A percentile compares a stretch with the other conserved stretches of the same genome.
phyloP scores from a whole-genome alignment of 1,284 basidiomycete genomes.

The Apiotrichum sp. region DNA sequence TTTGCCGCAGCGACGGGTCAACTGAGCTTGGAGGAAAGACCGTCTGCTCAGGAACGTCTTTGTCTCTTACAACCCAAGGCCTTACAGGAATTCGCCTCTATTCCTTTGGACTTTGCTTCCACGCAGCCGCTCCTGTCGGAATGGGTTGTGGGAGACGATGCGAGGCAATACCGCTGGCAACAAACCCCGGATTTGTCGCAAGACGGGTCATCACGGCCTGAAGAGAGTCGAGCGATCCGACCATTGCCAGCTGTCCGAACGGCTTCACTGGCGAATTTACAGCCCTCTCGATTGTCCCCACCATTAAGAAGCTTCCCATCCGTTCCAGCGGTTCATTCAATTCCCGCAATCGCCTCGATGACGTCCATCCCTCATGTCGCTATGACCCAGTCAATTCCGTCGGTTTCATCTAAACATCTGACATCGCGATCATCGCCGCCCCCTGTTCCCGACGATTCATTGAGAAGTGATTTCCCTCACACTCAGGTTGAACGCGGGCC shows the following conservation, averaged over 20 bases:
- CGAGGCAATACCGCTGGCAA: constrained; percentile 20
- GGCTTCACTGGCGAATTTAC: too few species aligned
- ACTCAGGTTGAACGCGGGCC: constrained; percentile 24
- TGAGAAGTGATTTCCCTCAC: not conserved
- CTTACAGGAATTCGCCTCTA: too few species aligned
- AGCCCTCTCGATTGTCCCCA: too few species aligned
- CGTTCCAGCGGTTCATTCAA: not conserved
- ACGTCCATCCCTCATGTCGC: not conserved
- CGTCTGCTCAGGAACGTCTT: constrained; percentile 2
- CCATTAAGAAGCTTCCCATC: not conserved
- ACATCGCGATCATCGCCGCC: constrained; percentile 2
- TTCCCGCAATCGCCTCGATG: not conserved
- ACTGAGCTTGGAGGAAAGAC: constrained; percentile 22
- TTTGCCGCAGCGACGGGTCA: constrained; percentile 22
- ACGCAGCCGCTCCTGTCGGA: constrained; percentile 19
- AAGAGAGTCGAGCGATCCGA: constrained; percentile 2
- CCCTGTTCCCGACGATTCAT: constrained; percentile 19
- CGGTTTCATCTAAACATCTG: not conserved
- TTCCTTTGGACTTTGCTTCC: not conserved
- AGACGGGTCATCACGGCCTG: constrained; percentile 4
- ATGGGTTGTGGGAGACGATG: constrained; percentile 25
- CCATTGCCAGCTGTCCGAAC: not conserved
- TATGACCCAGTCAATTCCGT: not conserved
- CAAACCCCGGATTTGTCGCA: too few species aligned
- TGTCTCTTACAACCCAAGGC: constrained; percentile 12